These are phyloP conservation scores for Zygotorulaspora chibaensis DNA, from an alignment of 805 yeast species.

Conservation along the genomic window DNA sequence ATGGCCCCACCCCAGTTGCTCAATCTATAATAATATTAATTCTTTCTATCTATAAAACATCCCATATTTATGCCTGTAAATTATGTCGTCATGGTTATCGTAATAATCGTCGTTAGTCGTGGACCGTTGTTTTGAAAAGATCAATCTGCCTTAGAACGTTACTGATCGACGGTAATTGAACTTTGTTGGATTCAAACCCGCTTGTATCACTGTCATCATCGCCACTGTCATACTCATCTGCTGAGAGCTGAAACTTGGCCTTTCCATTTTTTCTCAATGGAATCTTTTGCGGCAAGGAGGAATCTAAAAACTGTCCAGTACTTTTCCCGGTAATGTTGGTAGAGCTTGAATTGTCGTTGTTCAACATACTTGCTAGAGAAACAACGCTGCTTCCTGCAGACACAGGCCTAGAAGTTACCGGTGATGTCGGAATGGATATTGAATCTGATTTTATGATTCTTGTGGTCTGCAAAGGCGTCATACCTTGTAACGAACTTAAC, in stretches of 20 bases:
- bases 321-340: background rate
- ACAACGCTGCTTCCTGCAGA: slow-evolving; percentile 20
- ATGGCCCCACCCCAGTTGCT: too few relatives aligned
- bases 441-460: slow-evolving; percentile 11
- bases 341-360: slow-evolving; percentile 3
- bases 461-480: slow-evolving; percentile 15
- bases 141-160: slow-evolving; percentile 26
- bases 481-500: slow-evolving; percentile 19
- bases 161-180: slow-evolving; percentile 29
- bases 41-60: background rate
- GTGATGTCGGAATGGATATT: slow-evolving; percentile 14
- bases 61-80: background rate
- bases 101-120: background rate
- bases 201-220: slow-evolving; percentile 9
- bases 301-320: slow-evolving; percentile 1
- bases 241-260: slow-evolving; percentile 17
- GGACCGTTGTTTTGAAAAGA: slow-evolving; percentile 17
- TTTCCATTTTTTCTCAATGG: slow-evolving; percentile 4
- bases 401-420: slow-evolving; percentile 15
- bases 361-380: slow-evolving; percentile 16
- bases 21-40: too few relatives aligned
- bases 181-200: slow-evolving; percentile 10
- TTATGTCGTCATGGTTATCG: slow-evolving; percentile 2
- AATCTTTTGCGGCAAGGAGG: background rate
- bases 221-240: slow-evolving; percentile 13